Conservation (phyloP, 2,329 filamentous ascomycete genomes). For the Pseudomassariella vexata region DNA sequence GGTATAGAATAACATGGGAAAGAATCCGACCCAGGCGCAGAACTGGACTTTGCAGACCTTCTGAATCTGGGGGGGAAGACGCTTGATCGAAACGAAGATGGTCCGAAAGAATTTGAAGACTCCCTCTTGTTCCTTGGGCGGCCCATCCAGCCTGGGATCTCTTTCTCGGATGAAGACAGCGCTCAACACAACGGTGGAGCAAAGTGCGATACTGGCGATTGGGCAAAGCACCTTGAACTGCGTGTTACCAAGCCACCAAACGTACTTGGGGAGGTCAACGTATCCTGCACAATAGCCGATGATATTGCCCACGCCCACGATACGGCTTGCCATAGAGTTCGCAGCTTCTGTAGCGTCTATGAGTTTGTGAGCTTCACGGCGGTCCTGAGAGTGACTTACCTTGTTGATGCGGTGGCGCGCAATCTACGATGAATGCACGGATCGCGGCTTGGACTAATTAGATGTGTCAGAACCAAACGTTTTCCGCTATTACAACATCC, state of each 20-base stretch:
- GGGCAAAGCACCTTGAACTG: constrained; percentile 93
- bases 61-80: constrained; percentile 74
- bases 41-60: constrained; percentile 79
- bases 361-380: constrained; percentile 6
- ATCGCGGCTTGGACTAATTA: constrained; percentile 76
- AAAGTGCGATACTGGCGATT: constrained; percentile 72
- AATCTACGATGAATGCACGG: constrained; percentile 89
- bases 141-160: constrained; percentile 69
- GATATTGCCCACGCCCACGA: constrained; percentile 85
- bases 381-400: constrained; percentile 22
- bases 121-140: constrained; percentile 54
- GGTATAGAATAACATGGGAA: constrained; percentile 91
- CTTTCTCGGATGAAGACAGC: constrained; percentile 67
- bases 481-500: no score
- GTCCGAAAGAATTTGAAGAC: constrained; percentile 73
- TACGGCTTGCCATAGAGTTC: constrained; percentile 88
- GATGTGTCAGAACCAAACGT: constrained; percentile 7
- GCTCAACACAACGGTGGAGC: constrained; percentile 64
- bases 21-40: constrained; percentile 92
- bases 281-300: constrained; percentile 85
- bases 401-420: constrained; percentile 87
- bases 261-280: constrained; percentile 64
- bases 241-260: constrained; percentile 77
- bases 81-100: constrained; percentile 69
- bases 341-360: constrained; percentile 55